phyloP scores from a whole-genome alignment of 1,284 basidiomycete species.

The Irpex rosettiformis region DNA sequence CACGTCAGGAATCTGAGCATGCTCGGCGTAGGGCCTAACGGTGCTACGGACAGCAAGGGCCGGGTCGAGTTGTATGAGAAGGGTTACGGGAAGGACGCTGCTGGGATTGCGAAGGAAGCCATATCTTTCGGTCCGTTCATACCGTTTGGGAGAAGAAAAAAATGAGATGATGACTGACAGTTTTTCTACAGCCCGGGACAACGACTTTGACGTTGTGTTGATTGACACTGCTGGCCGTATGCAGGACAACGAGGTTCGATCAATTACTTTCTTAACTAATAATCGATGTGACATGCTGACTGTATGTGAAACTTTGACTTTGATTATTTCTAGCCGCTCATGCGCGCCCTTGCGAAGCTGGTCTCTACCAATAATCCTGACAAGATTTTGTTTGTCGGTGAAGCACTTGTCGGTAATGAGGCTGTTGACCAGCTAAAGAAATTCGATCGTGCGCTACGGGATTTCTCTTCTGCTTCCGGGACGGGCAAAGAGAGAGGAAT shows the following conservation, averaged over 20 bases:
- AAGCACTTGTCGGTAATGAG: conserved; percentile 95
- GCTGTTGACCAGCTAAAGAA: conserved; percentile 94
- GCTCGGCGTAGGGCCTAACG: conserved; percentile 61
- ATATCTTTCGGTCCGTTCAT: conserved; percentile 72
- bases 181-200: conserved; percentile 26
- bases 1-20: conserved; percentile 95
- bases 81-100: conserved; percentile 98
- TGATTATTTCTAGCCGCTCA: conserved; percentile 62
- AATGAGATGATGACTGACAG: neutral
- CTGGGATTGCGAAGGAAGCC: conserved; percentile 95
- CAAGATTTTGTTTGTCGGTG: conserved; percentile 95
- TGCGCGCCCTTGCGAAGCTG: conserved; percentile 98
- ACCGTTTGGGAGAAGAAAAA: neutral
- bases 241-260: conserved; percentile 91
- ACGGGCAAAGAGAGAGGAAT: conserved; percentile 80
- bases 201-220: conserved; percentile 47
- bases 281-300: too few relatives aligned
- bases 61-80: conserved; percentile 92
- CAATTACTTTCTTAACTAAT: neutral
- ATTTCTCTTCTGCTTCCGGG: conserved; percentile 74
- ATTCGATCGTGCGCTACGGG: conserved; percentile 87
- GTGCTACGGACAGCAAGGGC: conserved; percentile 64
- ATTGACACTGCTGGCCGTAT: conserved; percentile 98
- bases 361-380: conserved; percentile 90
- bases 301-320: neutral